phyloP scores from a whole-genome alignment of 2,329 filamentous ascomycete species.

The Diaporthe sp. region DNA sequence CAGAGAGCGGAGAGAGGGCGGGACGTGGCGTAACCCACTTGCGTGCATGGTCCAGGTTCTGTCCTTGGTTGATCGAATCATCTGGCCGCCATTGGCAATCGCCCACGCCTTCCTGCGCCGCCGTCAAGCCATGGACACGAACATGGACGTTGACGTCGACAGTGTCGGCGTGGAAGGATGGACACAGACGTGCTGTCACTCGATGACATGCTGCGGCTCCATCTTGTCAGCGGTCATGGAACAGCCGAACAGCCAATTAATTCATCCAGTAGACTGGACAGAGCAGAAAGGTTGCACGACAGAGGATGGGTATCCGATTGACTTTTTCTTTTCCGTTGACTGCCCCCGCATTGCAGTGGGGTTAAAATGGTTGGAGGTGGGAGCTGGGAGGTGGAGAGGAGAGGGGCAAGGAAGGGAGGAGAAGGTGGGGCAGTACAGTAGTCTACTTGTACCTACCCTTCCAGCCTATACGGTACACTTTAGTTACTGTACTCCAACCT shows the following conservation, averaged over 20 bases:
- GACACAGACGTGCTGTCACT: neutral
- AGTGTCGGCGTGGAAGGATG: neutral
- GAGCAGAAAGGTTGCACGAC: neutral
- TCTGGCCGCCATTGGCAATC: conserved; percentile 1
- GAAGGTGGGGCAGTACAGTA: neutral
- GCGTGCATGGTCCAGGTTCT: neutral
- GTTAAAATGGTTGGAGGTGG: neutral
- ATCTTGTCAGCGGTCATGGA: neutral
- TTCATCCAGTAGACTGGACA: neutral
- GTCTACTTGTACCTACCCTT: neutral
- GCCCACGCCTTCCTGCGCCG: neutral
- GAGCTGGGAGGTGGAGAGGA: neutral
- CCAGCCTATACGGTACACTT: too few species aligned
- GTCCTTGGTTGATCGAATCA: conserved; percentile 4
- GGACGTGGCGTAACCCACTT: conserved; percentile 13
- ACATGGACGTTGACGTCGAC: neutral
- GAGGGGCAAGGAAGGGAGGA: neutral
- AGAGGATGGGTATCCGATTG: neutral
- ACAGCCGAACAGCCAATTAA: too few species aligned
- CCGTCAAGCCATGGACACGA: neutral
- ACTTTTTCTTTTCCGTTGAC: neutral
- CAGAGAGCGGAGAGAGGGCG: neutral
- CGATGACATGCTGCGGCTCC: neutral
- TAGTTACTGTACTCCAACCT: too few species aligned
- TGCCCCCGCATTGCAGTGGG: conserved; percentile 9